Conservation (phyloP, 1,284 basidiomycete genomes). For the Austroboletus olivaceoglutinosus region DNA sequence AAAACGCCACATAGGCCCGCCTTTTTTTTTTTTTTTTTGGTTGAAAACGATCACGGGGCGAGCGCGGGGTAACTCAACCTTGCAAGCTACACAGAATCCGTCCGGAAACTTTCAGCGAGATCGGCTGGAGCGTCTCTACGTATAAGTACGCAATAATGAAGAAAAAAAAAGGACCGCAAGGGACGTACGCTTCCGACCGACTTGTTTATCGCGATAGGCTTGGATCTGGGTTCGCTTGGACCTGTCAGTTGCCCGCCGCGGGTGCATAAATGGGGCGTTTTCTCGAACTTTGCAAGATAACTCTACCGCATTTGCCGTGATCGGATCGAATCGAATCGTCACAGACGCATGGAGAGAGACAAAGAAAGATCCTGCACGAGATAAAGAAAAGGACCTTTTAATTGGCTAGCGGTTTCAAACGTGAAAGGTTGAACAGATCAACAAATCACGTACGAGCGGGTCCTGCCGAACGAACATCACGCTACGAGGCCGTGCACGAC, state of each 20-base stretch:
- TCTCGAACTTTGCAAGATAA: too few relatives aligned
- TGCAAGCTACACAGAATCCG: background rate
- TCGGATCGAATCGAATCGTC: too few relatives aligned
- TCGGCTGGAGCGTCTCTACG: background rate
- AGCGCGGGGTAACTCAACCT: background rate
- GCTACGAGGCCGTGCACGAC: too few relatives aligned
- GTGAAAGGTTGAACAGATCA: background rate
- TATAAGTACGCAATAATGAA: too few relatives aligned
- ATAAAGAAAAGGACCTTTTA: constrained; percentile 1
- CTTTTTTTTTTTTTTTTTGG: background rate
- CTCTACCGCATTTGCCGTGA: too few relatives aligned
- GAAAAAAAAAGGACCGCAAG: too few relatives aligned
- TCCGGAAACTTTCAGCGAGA: background rate
- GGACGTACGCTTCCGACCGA: too few relatives aligned
- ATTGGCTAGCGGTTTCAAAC: constrained; percentile 1
- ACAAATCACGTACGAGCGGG: constrained; percentile 10
- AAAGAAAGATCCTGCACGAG: constrained; percentile 14
- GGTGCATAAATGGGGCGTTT: too few relatives aligned
- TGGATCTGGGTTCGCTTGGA: too few relatives aligned
- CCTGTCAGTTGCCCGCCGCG: too few relatives aligned
- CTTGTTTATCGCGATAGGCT: too few relatives aligned
- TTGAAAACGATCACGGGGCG: background rate
- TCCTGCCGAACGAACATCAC: background rate
- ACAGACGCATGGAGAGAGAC: too few relatives aligned
- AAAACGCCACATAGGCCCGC: background rate